phyloP scores from a whole-genome alignment of 768 basidiomycete species.

The Antrodiella citrinella region DNA sequence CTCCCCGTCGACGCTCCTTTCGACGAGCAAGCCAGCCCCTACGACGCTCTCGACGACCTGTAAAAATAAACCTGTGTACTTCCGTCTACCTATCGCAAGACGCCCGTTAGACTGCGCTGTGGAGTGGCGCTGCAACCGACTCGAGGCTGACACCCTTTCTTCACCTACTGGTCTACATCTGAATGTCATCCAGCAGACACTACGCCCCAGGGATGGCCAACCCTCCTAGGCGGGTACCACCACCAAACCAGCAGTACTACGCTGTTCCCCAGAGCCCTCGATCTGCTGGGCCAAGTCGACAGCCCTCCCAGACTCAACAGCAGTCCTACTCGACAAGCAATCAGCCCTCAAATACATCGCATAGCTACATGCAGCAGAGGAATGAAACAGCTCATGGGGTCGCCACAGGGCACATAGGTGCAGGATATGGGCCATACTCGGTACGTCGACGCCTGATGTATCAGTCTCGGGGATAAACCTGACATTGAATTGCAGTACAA shows the following conservation, averaged over 20 bases:
- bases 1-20: background rate
- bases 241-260: slow-evolving; percentile 48
- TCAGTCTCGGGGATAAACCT: background rate
- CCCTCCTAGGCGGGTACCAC: slow-evolving; percentile 32
- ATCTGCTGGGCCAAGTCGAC: slow-evolving; percentile 25
- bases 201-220: slow-evolving; percentile 20
- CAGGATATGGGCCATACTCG: slow-evolving; percentile 82
- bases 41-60: background rate
- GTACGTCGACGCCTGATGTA: slow-evolving; percentile 28
- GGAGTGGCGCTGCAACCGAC: background rate
- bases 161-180: background rate
- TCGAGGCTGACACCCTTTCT: slow-evolving; percentile 5
- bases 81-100: background rate
- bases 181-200: slow-evolving; percentile 1
- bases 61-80: background rate
- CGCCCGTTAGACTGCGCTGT: background rate
- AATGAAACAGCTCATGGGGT: slow-evolving; percentile 65
- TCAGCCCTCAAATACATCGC: slow-evolving; percentile 8
- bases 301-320: slow-evolving; percentile 10
- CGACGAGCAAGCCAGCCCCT: background rate
- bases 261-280: slow-evolving; percentile 56
- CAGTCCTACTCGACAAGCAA: slow-evolving; percentile 8
- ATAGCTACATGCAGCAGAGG: slow-evolving; percentile 21
- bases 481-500: slow-evolving; percentile 41
- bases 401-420: slow-evolving; percentile 72